Conservation (phyloP, 83 land plant species). For the Larix sibirica region DNA sequence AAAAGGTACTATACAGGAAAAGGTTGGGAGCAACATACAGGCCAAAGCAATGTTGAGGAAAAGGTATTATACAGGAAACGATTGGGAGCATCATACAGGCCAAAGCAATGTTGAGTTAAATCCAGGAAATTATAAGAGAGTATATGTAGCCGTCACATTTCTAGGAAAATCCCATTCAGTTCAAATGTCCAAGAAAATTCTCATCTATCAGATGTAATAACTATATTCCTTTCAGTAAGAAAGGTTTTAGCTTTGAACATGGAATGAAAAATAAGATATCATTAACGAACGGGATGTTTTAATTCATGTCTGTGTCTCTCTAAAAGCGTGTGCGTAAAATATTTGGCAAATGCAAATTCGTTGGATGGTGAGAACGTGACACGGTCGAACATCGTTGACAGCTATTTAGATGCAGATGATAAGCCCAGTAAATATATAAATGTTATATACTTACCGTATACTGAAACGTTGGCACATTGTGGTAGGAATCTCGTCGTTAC, state of each 20-base stretch:
- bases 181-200: too few species aligned
- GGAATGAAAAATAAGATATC: background rate
- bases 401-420: too few species aligned
- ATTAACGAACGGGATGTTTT: background rate
- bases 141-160: too few species aligned
- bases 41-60: background rate
- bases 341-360: too few species aligned
- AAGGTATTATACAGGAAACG: background rate
- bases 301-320: background rate
- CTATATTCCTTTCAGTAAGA: too few species aligned
- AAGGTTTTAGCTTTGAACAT: background rate
- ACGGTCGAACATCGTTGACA: too few species aligned
- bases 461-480: constrained; percentile 4
- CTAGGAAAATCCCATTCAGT: too few species aligned
- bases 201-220: too few species aligned
- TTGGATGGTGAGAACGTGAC: too few species aligned
- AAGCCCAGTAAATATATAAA: background rate
- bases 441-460: background rate
- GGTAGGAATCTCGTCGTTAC: background rate
- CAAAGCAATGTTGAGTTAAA: background rate
- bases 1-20: background rate
- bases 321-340: background rate
- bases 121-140: too few species aligned
- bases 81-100: background rate
- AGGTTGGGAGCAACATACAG: background rate